phyloP scores from a whole-genome alignment of 2,329 filamentous ascomycete genomes.

The Fusarium sp. region DNA sequence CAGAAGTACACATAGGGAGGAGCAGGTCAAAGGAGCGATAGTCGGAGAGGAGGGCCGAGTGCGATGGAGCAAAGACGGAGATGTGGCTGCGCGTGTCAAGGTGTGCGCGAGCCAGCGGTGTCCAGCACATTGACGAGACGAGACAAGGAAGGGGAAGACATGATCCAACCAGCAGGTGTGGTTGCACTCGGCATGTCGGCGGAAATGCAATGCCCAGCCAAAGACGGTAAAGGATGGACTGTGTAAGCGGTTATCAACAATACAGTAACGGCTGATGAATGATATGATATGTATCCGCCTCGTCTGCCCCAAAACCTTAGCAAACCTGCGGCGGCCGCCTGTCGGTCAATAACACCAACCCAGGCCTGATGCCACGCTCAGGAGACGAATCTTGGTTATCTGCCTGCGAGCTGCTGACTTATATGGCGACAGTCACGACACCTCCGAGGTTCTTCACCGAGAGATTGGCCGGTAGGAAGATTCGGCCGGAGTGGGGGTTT shows the following conservation, averaged over 20 bases:
- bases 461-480: constrained; percentile 15
- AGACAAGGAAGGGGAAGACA: background rate
- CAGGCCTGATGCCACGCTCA: constrained; percentile 21
- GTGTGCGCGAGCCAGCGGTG: background rate
- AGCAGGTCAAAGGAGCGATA: constrained; percentile 24
- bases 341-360: constrained; percentile 1
- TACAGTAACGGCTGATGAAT: constrained; percentile 36
- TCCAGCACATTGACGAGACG: background rate
- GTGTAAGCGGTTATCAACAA: constrained; percentile 37
- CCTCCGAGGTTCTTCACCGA: constrained; percentile 8
- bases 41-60: constrained; percentile 10
- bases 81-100: constrained; percentile 2
- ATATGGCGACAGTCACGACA: constrained; percentile 1
- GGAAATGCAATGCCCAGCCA: constrained; percentile 10
- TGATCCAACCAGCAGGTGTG: constrained; percentile 23
- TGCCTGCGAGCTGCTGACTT: constrained; percentile 18
- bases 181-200: constrained; percentile 28
- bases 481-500: constrained; percentile 26
- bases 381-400: background rate
- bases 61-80: background rate
- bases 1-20: background rate
- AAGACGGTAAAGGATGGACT: constrained; percentile 27
- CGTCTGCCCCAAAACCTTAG: background rate
- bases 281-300: constrained; percentile 26
- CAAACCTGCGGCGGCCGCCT: constrained; percentile 2